Percentiles rank a stretch among this genome's conserved stretches.
phyloP scores from a whole-genome alignment of 2,329 filamentous ascomycete genomes.

The Rutstroemia sydowiana region DNA sequence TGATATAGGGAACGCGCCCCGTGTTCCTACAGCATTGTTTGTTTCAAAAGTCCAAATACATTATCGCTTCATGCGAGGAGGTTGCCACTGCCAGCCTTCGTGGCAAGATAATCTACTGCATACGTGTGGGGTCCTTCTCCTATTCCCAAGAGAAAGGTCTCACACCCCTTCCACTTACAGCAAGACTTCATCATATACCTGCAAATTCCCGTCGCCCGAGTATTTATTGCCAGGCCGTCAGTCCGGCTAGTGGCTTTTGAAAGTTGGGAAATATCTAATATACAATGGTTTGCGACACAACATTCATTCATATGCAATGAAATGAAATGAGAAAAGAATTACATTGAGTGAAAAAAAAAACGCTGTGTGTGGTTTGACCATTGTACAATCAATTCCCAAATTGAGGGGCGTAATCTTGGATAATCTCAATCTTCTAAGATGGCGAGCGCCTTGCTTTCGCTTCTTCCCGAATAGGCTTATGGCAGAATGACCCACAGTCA shows the following conservation, averaged over 20 bases:
- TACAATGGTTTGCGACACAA: neutral
- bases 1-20: neutral
- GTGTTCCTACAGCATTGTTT: constrained; percentile 3
- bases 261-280: neutral
- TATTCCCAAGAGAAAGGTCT: neutral
- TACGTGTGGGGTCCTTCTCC: neutral
- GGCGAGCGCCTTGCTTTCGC: neutral
- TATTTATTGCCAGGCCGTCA: neutral
- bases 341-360: neutral
- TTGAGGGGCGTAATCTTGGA: neutral
- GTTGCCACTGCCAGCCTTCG: constrained; percentile 8
- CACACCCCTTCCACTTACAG: neutral
- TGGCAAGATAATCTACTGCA: constrained; percentile 3
- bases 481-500: constrained; percentile 1
- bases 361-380: neutral
- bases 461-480: neutral
- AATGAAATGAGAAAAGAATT: neutral
- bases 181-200: constrained; percentile 5
- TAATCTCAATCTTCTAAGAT: neutral
- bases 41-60: constrained; percentile 2
- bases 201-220: constrained; percentile 5
- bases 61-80: constrained; percentile 8
- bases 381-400: neutral
- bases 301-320: constrained; percentile 6
- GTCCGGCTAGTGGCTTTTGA: constrained; percentile 8